Conservation (phyloP, 2,329 filamentous ascomycete species). For the Metarhizium robertsii region DNA sequence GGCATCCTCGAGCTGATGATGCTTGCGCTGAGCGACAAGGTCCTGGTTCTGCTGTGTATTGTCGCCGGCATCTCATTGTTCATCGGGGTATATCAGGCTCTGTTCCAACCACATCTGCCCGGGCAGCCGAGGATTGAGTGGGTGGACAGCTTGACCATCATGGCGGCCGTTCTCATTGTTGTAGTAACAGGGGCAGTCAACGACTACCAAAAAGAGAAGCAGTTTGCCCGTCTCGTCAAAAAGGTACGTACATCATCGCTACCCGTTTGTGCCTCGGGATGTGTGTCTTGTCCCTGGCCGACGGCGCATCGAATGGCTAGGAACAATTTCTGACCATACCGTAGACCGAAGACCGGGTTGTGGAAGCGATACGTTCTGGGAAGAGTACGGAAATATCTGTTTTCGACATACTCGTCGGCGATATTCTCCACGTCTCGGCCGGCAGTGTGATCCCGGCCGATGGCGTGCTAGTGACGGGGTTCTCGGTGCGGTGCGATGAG, state of each 20-base stretch:
- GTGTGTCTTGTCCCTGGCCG: too few relatives aligned
- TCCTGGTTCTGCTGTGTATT: conserved; percentile 56
- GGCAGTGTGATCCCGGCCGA: conserved; percentile 64
- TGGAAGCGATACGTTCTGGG: conserved; percentile 59
- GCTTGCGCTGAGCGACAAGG: conserved; percentile 15
- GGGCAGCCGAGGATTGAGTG: conserved; percentile 44
- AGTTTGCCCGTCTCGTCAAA: conserved; percentile 52
- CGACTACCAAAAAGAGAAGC: conserved; percentile 59
- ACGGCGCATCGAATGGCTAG: too few relatives aligned
- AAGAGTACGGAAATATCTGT: conserved; percentile 56
- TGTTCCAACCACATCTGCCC: conserved; percentile 35
- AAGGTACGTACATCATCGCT: conserved; percentile 17
- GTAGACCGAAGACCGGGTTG: conserved; percentile 48
- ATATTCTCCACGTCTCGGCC: conserved; percentile 58
- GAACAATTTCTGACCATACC: neutral
- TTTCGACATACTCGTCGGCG: conserved; percentile 59
- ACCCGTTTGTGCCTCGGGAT: too few relatives aligned
- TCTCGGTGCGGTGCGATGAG: conserved; percentile 54
- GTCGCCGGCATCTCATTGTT: conserved; percentile 58
- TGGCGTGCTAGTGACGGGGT: conserved; percentile 54
- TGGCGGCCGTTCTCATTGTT: conserved; percentile 8
- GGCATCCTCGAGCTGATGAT: conserved; percentile 1
- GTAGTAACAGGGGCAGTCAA: conserved; percentile 34
- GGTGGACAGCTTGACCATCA: conserved; percentile 60
- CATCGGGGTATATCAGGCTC: conserved; percentile 58